Evolutionary conservation across 257 asterid species (phyloP).

Genomic region (Nicotiana tabacum): DNA sequence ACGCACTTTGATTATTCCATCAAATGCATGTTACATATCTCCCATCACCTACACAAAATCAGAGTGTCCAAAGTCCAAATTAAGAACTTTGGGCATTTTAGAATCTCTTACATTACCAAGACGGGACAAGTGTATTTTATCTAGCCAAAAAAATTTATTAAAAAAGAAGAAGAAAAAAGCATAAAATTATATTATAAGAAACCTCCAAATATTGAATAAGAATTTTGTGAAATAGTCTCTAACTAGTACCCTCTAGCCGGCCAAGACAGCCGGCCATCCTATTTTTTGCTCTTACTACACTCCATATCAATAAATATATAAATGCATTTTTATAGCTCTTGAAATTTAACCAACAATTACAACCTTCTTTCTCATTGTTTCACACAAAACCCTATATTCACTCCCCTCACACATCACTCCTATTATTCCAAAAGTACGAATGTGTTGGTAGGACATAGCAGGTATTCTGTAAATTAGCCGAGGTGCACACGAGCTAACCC

Average conservation of each 20-base stretch:
- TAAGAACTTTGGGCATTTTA: neutral
- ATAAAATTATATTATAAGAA: no score
- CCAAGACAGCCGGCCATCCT: conserved; percentile 7
- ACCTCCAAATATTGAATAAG: neutral
- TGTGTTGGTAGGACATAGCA: no score
- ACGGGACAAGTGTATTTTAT: neutral
- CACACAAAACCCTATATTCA: neutral
- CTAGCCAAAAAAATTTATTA: neutral
- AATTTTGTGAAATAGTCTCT: neutral
- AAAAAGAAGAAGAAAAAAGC: neutral
- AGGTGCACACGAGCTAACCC: no score
- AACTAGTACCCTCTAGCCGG: neutral
- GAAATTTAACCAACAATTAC: neutral
- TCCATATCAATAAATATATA: neutral
- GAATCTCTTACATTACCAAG: neutral
- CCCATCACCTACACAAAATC: neutral
- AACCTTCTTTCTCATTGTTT: neutral
- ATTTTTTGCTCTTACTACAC: no score
- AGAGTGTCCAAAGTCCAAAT: neutral
- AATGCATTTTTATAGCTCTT: neutral
- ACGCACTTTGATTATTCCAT: neutral
- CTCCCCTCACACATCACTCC: neutral
- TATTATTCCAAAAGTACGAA: no score
- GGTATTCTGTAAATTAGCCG: no score
- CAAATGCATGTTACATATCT: neutral